Conservation (phyloP, 768 basidiomycete genomes). For the Podaxis mareebaensis region DNA sequence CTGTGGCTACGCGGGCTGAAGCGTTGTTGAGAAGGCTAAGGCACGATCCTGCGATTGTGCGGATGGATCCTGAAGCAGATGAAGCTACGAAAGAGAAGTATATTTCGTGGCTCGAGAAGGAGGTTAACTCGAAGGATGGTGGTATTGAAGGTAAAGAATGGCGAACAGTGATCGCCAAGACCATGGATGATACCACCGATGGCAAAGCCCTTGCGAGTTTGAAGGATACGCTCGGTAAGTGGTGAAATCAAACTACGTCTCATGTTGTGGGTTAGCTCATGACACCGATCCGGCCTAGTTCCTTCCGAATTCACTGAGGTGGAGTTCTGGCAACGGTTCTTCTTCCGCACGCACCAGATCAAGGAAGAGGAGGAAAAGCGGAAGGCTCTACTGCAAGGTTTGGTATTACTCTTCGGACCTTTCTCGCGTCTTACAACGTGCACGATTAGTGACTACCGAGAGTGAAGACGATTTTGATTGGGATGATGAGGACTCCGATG, state of each 20-base stretch:
- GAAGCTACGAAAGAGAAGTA: conserved; percentile 54
- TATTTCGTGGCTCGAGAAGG: conserved; percentile 52
- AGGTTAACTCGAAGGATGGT: conserved; percentile 53
- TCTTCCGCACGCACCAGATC: conserved; percentile 86
- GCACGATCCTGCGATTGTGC: conserved; percentile 73
- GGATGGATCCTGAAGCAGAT: conserved; percentile 73
- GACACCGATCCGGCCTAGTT: conserved; percentile 43
- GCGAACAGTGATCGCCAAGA: conserved; percentile 48
- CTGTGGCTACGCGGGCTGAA: conserved; percentile 75
- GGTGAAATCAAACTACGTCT: background rate
- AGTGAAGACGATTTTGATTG: conserved; percentile 90
- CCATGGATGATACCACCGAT: conserved; percentile 51
- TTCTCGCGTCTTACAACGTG: background rate
- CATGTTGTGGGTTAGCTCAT: background rate
- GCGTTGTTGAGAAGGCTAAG: conserved; percentile 71
- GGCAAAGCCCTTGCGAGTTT: conserved; percentile 54
- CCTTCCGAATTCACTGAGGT: conserved; percentile 63
- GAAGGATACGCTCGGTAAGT: conserved; percentile 58
- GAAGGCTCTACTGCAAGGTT: conserved; percentile 75
- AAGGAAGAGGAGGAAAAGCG: conserved; percentile 76
- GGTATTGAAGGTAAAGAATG: conserved; percentile 62
- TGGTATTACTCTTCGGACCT: conserved; percentile 17
- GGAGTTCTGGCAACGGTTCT: conserved; percentile 86
- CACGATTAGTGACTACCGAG: conserved; percentile 52
- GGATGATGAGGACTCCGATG: conserved; percentile 95